These are phyloP conservation scores for Epichloe aotearoae DNA, from an alignment of 2,329 filamentous ascomycete species.

Conservation along the genomic window DNA sequence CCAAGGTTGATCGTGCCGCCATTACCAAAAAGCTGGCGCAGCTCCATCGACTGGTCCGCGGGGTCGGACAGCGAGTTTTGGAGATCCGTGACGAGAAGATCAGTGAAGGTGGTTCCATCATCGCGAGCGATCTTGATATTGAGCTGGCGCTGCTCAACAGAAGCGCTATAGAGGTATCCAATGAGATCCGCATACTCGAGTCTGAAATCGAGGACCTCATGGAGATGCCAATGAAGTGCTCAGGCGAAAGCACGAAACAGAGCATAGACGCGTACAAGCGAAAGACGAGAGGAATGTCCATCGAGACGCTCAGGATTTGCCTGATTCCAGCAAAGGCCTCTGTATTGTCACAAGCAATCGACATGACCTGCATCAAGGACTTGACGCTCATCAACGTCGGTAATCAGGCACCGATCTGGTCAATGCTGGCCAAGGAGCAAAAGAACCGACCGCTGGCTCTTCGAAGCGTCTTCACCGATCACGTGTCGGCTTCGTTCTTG, in stretches of 20 bases:
- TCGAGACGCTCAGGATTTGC: constrained; percentile 41
- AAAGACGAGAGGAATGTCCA: constrained; percentile 41
- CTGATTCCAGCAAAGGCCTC: constrained; percentile 47
- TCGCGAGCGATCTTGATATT: constrained; percentile 11
- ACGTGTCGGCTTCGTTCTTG: constrained; percentile 43
- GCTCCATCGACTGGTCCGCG: constrained; percentile 3
- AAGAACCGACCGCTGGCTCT: constrained; percentile 36
- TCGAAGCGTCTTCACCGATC: constrained; percentile 48
- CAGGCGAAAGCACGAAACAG: constrained; percentile 10
- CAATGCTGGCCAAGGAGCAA: constrained; percentile 40
- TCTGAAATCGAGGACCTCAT: constrained; percentile 4
- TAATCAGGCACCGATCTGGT: constrained; percentile 47
- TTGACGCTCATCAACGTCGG: constrained; percentile 53
- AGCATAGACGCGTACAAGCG: constrained; percentile 40
- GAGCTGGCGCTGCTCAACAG: constrained; percentile 16
- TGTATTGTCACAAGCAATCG: constrained; percentile 41
- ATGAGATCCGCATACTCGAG: constrained; percentile 7
- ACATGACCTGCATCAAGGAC: constrained; percentile 40
- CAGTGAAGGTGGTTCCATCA: not conserved
- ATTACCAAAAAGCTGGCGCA: constrained; percentile 1
- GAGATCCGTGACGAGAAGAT: constrained; percentile 4
- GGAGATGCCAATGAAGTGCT: not conserved
- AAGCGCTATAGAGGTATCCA: constrained; percentile 6
- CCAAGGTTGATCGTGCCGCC: constrained; percentile 2
- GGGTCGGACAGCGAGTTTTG: constrained; percentile 1